A percentile compares a stretch with the other conserved stretches of the same genome.
phyloP scores from a whole-genome alignment of 345 rosid species.

The Dipteronia dyeriana region DNA sequence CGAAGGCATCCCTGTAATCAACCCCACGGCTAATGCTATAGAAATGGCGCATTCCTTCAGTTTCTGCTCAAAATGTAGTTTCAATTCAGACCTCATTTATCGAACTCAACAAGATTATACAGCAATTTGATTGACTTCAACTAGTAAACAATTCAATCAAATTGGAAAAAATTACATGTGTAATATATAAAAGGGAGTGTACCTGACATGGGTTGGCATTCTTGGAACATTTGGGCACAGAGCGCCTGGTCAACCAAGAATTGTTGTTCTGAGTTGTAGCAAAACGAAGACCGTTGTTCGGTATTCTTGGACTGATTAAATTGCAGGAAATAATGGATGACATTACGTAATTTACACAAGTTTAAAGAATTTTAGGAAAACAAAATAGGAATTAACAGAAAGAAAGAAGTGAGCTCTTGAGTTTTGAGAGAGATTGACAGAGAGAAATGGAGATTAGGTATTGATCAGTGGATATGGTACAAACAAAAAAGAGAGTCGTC shows the following conservation, averaged over 20 bases:
- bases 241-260: constrained; percentile 29
- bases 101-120: neutral
- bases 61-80: constrained; percentile 45
- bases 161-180: neutral
- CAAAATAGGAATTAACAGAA: neutral
- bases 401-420: neutral
- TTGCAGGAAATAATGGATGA: constrained; percentile 51
- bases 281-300: constrained; percentile 29
- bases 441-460: constrained; percentile 30
- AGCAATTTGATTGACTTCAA: too few species aligned
- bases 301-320: constrained; percentile 27
- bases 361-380: neutral
- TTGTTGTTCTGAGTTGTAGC: constrained; percentile 15
- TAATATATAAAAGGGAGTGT: neutral
- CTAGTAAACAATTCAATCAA: too few species aligned
- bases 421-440: neutral
- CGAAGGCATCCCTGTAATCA: constrained; percentile 59
- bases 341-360: constrained; percentile 29
- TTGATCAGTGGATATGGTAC: neutral
- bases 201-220: constrained; percentile 44
- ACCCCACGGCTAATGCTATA: constrained; percentile 65
- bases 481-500: constrained; percentile 8
- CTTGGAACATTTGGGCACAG: constrained; percentile 38
- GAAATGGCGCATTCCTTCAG: constrained; percentile 82
- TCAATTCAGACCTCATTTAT: neutral